Conservation (phyloP, 495 filamentous ascomycete genomes). For the Cercophora newfieldiana region DNA sequence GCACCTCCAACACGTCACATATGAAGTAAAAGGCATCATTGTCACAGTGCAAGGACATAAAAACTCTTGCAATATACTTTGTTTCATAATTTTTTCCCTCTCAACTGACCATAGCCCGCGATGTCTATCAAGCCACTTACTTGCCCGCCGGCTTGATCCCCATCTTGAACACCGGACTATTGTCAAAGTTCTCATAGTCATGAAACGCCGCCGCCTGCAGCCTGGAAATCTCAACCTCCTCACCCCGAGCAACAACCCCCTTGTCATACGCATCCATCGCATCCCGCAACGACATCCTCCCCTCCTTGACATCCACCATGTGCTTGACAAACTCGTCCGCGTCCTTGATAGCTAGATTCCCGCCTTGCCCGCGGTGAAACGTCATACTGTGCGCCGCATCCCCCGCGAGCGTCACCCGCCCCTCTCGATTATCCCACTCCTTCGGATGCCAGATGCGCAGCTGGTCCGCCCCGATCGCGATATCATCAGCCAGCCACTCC, state of each 20-base stretch:
- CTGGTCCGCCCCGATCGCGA: slow-evolving; percentile 13
- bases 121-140: neutral
- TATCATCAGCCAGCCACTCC: slow-evolving; percentile 16
- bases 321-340: slow-evolving; percentile 17
- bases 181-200: slow-evolving; percentile 20
- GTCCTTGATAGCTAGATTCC: slow-evolving; percentile 20
- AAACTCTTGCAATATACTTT: no score
- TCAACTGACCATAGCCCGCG: neutral
- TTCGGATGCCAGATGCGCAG: slow-evolving; percentile 19
- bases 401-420: slow-evolving; percentile 14
- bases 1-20: no score
- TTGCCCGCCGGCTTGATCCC: slow-evolving; percentile 18
- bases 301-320: slow-evolving; percentile 16
- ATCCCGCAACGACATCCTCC: slow-evolving; percentile 2
- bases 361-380: slow-evolving; percentile 16
- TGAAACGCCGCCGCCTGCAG: slow-evolving; percentile 17
- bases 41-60: no score
- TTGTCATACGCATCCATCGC: slow-evolving; percentile 8
- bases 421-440: slow-evolving; percentile 14
- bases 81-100: no score
- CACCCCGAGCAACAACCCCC: slow-evolving; percentile 13
- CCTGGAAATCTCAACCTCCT: slow-evolving; percentile 19
- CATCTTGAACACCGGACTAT: slow-evolving; percentile 20
- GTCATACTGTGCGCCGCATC: slow-evolving; percentile 20
- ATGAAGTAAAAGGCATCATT: no score